Conservation (phyloP, 768 basidiomycete species). For the Suillus spraguei region DNA sequence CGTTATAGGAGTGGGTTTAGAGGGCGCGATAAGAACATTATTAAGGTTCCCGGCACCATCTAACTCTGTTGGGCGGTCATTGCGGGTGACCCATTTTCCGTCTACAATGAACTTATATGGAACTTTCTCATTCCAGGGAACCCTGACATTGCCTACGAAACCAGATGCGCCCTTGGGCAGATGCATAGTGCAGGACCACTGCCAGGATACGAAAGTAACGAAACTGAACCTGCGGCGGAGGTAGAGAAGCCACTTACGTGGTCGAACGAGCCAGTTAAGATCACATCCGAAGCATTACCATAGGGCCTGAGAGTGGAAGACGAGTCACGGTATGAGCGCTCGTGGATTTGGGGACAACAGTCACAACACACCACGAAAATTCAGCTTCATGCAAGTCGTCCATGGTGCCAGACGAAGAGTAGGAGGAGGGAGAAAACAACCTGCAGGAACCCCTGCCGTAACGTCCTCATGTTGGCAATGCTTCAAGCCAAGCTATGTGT, state of each 20-base stretch:
- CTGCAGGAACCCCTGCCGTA: slow-evolving; percentile 4
- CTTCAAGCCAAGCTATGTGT: background rate
- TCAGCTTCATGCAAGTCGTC: slow-evolving; percentile 51
- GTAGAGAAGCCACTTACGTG: slow-evolving; percentile 47
- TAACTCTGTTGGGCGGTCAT: slow-evolving; percentile 58
- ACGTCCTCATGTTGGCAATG: slow-evolving; percentile 7
- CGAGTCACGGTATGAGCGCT: slow-evolving; percentile 3
- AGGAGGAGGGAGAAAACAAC: slow-evolving; percentile 8
- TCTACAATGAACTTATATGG: slow-evolving; percentile 84
- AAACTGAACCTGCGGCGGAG: slow-evolving; percentile 14
- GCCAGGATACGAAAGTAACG: background rate
- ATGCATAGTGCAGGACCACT: slow-evolving; percentile 65
- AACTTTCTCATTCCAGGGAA: slow-evolving; percentile 67
- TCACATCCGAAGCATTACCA: slow-evolving; percentile 53
- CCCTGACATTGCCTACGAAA: slow-evolving; percentile 53
- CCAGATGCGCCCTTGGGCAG: slow-evolving; percentile 55
- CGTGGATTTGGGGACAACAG: slow-evolving; percentile 23
- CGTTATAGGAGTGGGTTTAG: slow-evolving; percentile 35
- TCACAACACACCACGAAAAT: slow-evolving; percentile 51
- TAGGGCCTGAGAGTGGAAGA: slow-evolving; percentile 52
- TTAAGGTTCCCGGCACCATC: slow-evolving; percentile 71
- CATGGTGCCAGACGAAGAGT: slow-evolving; percentile 29
- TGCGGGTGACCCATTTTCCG: slow-evolving; percentile 59
- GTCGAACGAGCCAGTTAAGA: slow-evolving; percentile 81
- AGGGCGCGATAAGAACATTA: slow-evolving; percentile 62